Evolutionary conservation across 345 rosid species (phyloP).

Genomic region (Salix brachista): DNA sequence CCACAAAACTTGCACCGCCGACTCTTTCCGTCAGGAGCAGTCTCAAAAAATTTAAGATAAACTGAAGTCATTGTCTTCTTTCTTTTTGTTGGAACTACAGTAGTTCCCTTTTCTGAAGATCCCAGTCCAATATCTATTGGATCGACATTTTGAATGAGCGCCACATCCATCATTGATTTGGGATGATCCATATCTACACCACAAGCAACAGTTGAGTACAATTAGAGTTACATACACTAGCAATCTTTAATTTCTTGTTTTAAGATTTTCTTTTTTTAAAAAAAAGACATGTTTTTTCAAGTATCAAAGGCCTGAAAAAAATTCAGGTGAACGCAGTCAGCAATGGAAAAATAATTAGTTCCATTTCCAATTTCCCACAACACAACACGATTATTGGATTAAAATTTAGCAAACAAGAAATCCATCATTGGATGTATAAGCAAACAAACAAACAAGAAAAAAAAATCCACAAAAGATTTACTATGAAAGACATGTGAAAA

Average conservation of each 20-base stretch:
- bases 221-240: constrained; percentile 4
- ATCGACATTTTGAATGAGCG: constrained; percentile 57
- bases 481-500: background rate
- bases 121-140: constrained; percentile 58
- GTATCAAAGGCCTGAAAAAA: too few species aligned
- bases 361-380: too few species aligned
- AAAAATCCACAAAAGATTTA: background rate
- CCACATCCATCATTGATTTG: constrained; percentile 68
- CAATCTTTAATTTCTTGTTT: background rate
- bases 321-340: too few species aligned
- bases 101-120: constrained; percentile 64
- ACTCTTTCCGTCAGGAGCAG: constrained; percentile 76
- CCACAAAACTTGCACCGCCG: constrained; percentile 93
- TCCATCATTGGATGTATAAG: background rate
- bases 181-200: constrained; percentile 70
- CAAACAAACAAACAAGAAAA: too few species aligned
- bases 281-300: too few species aligned
- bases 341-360: too few species aligned
- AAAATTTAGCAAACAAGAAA: background rate
- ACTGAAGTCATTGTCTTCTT: constrained; percentile 98
- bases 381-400: too few species aligned
- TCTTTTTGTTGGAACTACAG: constrained; percentile 54
- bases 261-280: too few species aligned
- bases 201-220: constrained; percentile 20
- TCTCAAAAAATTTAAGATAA: constrained; percentile 83